These are phyloP conservation scores for Zygosaccharomyces sapae DNA, from an alignment of 1,139 yeast genomes.

Conservation along the genomic window DNA sequence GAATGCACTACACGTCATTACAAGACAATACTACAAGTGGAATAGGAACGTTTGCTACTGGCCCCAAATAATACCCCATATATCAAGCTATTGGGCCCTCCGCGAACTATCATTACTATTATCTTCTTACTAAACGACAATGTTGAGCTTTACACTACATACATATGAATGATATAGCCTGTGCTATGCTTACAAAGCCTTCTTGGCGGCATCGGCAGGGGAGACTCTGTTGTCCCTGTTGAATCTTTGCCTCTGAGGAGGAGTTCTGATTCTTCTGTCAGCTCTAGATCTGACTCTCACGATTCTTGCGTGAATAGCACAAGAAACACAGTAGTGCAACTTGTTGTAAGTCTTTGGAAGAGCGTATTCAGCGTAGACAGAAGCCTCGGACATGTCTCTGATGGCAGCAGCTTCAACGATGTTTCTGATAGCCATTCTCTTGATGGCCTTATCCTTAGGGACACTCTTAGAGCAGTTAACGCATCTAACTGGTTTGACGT, in stretches of 20 bases:
- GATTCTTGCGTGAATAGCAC: slow-evolving; percentile 99
- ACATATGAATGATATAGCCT: slow-evolving; percentile 2
- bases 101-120: neutral
- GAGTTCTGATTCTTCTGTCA: slow-evolving; percentile 98
- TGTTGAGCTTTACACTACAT: slow-evolving; percentile 4
- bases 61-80: too few relatives aligned
- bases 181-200: slow-evolving; percentile 49
- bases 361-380: slow-evolving; percentile 98
- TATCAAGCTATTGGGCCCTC: too few relatives aligned
- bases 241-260: slow-evolving; percentile 99
- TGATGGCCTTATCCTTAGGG: slow-evolving; percentile 99
- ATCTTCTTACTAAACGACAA: slow-evolving; percentile 1
- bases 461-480: slow-evolving; percentile 99
- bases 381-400: slow-evolving; percentile 99
- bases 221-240: slow-evolving; percentile 85
- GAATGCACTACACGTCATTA: neutral
- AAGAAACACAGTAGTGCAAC: slow-evolving; percentile 99
- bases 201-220: slow-evolving; percentile 98
- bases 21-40: neutral
- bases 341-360: slow-evolving; percentile 99
- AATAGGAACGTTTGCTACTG: too few relatives aligned
- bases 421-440: slow-evolving; percentile 99
- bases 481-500: slow-evolving; percentile 99
- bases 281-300: slow-evolving; percentile 99
- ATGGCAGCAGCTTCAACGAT: slow-evolving; percentile 99